Conservation (phyloP, 148 eudicot species). For the Beta vulgaris region DNA sequence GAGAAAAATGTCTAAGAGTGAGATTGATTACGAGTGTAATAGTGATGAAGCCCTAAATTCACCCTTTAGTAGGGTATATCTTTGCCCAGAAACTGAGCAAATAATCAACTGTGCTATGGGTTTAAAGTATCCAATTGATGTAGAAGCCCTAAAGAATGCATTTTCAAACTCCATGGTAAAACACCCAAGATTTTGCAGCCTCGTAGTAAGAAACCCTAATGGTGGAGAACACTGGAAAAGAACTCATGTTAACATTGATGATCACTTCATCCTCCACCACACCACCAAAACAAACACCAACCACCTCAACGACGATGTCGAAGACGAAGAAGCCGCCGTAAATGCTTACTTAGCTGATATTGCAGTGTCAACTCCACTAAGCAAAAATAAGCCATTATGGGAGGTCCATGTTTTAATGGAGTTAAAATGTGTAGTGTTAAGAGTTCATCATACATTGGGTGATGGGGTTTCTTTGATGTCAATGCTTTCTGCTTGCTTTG, state of each 20-base stretch:
- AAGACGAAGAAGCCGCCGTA: constrained; percentile 27
- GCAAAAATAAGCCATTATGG: constrained; percentile 68
- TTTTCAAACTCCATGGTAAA: constrained; percentile 42
- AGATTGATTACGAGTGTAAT: not conserved
- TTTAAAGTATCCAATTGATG: constrained; percentile 35
- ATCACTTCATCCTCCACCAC: constrained; percentile 40
- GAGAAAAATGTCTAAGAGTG: not conserved
- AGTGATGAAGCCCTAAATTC: constrained; percentile 21
- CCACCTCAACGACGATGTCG: not conserved
- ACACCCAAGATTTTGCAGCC: constrained; percentile 73
- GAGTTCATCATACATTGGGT: constrained; percentile 74
- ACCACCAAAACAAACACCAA: not conserved
- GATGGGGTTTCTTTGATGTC: constrained; percentile 80
- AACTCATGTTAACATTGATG: constrained; percentile 46
- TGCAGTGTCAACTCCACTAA: constrained; percentile 54
- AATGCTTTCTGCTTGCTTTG: constrained; percentile 42
- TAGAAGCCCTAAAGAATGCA: constrained; percentile 35
- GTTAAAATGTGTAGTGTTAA: constrained; percentile 42
- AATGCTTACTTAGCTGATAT: constrained; percentile 57
- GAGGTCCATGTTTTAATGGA: constrained; percentile 55
- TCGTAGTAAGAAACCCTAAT: constrained; percentile 40
- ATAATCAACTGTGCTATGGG: constrained; percentile 51
- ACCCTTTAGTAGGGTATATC: constrained; percentile 31
- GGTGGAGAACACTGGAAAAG: constrained; percentile 47
- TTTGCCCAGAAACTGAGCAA: constrained; percentile 47